A percentile compares a stretch with the other conserved stretches of the same genome.
These are phyloP conservation scores for Penicillium sp. DNA, from an alignment of 2,329 filamentous ascomycete genomes.

Conservation along the genomic window DNA sequence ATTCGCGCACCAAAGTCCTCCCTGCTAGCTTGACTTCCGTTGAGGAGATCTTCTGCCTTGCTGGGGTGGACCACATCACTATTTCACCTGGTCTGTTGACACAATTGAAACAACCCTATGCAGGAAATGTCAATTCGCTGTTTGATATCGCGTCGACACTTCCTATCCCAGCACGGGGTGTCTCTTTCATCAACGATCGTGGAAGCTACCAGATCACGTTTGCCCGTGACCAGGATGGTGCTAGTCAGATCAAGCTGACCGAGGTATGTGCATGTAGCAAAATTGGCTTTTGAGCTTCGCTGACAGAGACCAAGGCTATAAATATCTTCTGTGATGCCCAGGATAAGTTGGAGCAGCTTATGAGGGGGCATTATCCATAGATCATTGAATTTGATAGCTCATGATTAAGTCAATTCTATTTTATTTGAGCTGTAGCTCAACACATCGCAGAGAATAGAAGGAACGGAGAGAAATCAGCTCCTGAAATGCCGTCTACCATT, in stretches of 20 bases:
- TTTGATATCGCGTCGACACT: slow-evolving; percentile 21
- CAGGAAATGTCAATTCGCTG: slow-evolving; percentile 31
- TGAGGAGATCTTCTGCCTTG: slow-evolving; percentile 58
- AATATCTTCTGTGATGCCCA: slow-evolving; percentile 60
- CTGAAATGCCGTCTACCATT: neutral
- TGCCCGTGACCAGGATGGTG: slow-evolving; percentile 40
- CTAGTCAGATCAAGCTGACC: slow-evolving; percentile 50
- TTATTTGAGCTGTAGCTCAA: neutral
- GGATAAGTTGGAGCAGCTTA: slow-evolving; percentile 47
- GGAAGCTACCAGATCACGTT: slow-evolving; percentile 53
- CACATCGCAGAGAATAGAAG: neutral
- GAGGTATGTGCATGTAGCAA: too few relatives aligned
- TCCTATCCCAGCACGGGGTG: slow-evolving; percentile 12
- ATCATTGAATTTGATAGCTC: neutral
- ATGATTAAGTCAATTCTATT: neutral
- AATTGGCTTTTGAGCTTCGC: neutral
- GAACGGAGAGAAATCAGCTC: neutral
- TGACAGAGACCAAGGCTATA: slow-evolving; percentile 41
- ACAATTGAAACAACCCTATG: slow-evolving; percentile 44
- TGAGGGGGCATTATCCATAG: slow-evolving; percentile 5
- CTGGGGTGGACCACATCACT: slow-evolving; percentile 59
- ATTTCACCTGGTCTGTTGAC: slow-evolving; percentile 54
- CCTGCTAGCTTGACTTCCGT: slow-evolving; percentile 57
- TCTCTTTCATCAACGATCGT: slow-evolving; percentile 42
- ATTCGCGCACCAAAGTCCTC: slow-evolving; percentile 49